Conservation (phyloP, 192 early-diverging fungal genomes). For the Coemansia sp. region DNA sequence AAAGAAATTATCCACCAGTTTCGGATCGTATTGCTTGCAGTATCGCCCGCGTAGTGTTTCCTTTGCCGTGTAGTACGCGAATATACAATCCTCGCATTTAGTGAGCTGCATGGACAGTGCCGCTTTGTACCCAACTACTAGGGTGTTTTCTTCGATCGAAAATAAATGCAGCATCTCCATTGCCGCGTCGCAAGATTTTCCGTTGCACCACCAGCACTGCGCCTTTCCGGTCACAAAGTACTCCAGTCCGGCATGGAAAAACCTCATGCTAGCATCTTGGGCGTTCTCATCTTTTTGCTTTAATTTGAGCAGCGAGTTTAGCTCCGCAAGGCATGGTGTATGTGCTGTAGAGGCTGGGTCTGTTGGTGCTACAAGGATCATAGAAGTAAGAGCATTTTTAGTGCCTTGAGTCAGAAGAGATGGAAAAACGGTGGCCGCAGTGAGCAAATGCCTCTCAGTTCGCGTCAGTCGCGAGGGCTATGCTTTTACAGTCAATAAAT, state of each 20-base stretch:
- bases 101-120: constrained; percentile 32
- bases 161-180: constrained; percentile 52
- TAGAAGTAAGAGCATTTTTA: neutral
- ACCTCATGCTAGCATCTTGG: constrained; percentile 6
- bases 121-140: constrained; percentile 14
- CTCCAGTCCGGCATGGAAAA: constrained; percentile 21
- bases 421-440: no score
- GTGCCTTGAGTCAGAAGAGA: neutral
- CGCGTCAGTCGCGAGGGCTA: neutral
- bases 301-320: constrained; percentile 17
- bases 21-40: constrained; percentile 17
- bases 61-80: constrained; percentile 41
- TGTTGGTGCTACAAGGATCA: neutral
- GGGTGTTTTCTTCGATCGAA: constrained; percentile 21
- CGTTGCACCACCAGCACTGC: constrained; percentile 54
- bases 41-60: constrained; percentile 18
- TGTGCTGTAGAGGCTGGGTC: neutral
- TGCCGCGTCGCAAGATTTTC: constrained; percentile 18
- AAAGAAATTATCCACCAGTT: constrained; percentile 22
- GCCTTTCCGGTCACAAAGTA: constrained; percentile 44
- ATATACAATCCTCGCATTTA: constrained; percentile 42
- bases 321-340: constrained; percentile 12
- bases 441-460: no score
- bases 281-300: constrained; percentile 12
- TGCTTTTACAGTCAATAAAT: neutral